These are phyloP conservation scores for Vinca major DNA, from an alignment of 305 asterid genomes.

Conservation along the genomic window DNA sequence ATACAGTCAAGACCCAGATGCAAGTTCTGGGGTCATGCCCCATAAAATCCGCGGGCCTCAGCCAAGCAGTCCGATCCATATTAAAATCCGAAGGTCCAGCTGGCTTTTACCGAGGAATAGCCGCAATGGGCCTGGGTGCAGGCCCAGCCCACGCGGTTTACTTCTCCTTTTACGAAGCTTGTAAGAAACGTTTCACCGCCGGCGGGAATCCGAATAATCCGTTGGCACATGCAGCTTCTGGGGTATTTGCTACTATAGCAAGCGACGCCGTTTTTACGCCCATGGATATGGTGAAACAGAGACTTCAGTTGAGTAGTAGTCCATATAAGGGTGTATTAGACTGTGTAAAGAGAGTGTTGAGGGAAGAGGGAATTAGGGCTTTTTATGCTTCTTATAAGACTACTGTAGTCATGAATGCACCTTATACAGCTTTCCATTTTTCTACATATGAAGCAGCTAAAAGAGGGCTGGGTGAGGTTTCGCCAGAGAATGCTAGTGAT, in stretches of 20 bases:
- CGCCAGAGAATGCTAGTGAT: conserved; percentile 51
- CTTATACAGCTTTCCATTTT: conserved; percentile 89
- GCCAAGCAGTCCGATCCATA: conserved; percentile 55
- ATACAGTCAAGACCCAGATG: conserved; percentile 85
- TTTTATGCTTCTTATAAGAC: conserved; percentile 81
- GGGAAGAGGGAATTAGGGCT: conserved; percentile 73
- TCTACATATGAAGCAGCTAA: conserved; percentile 83
- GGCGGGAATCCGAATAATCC: conserved; percentile 65
- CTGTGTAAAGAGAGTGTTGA: conserved; percentile 61
- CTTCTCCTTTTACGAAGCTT: conserved; percentile 72
- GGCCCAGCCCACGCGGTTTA: conserved; percentile 96
- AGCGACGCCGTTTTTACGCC: conserved; percentile 94
- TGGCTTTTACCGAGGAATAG: conserved; percentile 85
- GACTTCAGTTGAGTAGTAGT: conserved; percentile 78
- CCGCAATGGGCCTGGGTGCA: conserved; percentile 95
- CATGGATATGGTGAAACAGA: conserved; percentile 96
- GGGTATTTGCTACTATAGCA: conserved; percentile 77
- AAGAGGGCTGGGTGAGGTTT: conserved; percentile 57
- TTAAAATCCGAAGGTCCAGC: conserved; percentile 53
- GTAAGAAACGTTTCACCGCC: conserved; percentile 56
- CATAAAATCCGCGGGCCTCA: conserved; percentile 48
- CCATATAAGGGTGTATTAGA: conserved; percentile 76
- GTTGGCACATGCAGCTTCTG: conserved; percentile 68
- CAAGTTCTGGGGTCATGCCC: conserved; percentile 92
- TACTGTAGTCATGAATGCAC: conserved; percentile 92